Evolutionary conservation across 345 rosid genomes (phyloP), one percentile per base, ranked within the genome.

Genomic region (Eucalyptus dawsonii): DNA sequence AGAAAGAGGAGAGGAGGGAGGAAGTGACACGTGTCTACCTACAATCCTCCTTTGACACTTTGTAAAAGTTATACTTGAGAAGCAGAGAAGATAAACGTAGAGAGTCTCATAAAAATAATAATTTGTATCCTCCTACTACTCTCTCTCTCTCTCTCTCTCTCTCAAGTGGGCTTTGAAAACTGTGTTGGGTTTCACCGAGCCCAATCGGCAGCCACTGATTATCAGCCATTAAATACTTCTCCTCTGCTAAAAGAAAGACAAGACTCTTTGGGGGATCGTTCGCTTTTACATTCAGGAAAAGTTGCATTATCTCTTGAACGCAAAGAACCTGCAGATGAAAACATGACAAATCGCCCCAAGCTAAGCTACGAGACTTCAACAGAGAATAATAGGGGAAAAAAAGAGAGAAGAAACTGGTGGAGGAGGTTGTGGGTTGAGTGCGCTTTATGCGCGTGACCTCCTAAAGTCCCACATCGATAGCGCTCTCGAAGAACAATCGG

Each of bases 401-500:
- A 1, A 27, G 29, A 25, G 21, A 65, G 76, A 14, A 65, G 76
- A 31, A 65, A n/a, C 40, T 4, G 16, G 37, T 7, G 37, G 69
- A 1, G 69, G 34, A 62, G 1, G 31, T 13, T 0, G 69, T 62
- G 34, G 34, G 69, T 29, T 62, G 69, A 62, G 69, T 62, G 17
- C 31, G 69, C 17, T 12, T 27, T 27, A 27, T 4, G 31, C 69
- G 9, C 8, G 86, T 19, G 17, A 34, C 27, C 50, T 42, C 16
- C 45, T 6, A 42, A 24, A 87, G 49, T 88, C 89, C 86, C 89
- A 88, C 89, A 72, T 49, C 14, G 89, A 6, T 0, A 17, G 45
- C 6, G 3, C 13, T 4, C 5, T 2, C 1, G 2, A 8, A n/a
- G 2, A 14, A 29, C n/a, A 22, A 31, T 44, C 1, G 8, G 34